A percentile compares a stretch with the other conserved stretches of the same genome.
phyloP scores from a whole-genome alignment of 164 flowering plant species.

The Umbellularia californica region DNA sequence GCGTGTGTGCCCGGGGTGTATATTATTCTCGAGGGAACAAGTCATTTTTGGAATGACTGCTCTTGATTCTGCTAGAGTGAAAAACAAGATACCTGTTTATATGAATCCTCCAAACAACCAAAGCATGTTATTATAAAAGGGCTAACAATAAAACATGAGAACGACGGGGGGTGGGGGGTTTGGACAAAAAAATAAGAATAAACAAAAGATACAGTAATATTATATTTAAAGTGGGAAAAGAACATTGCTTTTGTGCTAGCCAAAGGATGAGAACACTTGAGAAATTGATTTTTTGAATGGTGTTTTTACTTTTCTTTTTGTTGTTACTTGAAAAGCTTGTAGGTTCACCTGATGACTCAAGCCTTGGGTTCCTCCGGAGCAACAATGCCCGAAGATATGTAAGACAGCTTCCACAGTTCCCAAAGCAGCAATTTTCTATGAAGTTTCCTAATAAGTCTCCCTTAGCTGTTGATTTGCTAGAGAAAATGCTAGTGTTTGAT shows the following conservation, averaged over 20 bases:
- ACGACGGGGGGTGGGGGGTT: too few relatives aligned
- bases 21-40: too few relatives aligned
- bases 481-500: constrained; percentile 95
- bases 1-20: too few relatives aligned
- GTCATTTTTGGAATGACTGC: neutral
- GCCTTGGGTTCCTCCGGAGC: constrained; percentile 91
- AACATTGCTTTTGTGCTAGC: neutral
- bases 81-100: too few relatives aligned
- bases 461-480: constrained; percentile 73
- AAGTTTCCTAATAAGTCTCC: constrained; percentile 67
- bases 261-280: neutral
- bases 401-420: constrained; percentile 85
- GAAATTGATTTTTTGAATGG: neutral
- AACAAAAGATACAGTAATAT: neutral
- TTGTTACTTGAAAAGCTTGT: constrained; percentile 44
- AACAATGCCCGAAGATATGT: constrained; percentile 91
- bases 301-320: neutral
- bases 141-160: too few relatives aligned
- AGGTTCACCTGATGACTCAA: constrained; percentile 93
- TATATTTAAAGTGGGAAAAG: neutral
- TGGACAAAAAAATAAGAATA: neutral
- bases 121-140: too few relatives aligned
- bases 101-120: too few relatives aligned
- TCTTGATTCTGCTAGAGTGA: too few relatives aligned
- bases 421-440: constrained; percentile 59